Conservation (phyloP, 179 eudicot species). For the Beta lomatogona region DNA sequence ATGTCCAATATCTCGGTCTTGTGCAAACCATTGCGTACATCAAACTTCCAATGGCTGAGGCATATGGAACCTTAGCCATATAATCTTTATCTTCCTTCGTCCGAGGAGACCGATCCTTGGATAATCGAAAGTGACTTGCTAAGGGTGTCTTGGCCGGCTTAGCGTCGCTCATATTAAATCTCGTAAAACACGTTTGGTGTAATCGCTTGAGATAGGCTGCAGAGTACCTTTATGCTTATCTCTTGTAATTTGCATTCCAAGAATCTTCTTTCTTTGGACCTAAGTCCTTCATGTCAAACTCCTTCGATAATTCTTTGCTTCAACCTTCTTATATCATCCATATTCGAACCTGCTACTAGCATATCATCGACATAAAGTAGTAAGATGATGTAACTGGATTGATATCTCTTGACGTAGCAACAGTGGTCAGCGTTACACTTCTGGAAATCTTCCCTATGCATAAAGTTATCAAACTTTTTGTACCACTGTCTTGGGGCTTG, state of each 20-base stretch:
- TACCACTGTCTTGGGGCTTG: background rate
- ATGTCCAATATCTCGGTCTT: no score
- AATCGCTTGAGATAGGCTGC: background rate
- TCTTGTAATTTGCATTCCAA: conserved; percentile 2
- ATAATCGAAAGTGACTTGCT: conserved; percentile 3
- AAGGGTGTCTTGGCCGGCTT: background rate
- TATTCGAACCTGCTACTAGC: background rate
- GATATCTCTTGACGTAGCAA: conserved; percentile 7
- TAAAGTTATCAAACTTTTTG: background rate
- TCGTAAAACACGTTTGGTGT: background rate
- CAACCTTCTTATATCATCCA: conserved; percentile 8
- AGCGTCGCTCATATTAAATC: background rate
- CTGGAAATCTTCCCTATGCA: background rate
- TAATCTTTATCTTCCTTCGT: background rate
- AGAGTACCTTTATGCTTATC: background rate
- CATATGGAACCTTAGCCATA: background rate
- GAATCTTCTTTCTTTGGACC: conserved; percentile 6
- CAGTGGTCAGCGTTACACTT: background rate
- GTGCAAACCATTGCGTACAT: no score
- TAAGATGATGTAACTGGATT: conserved; percentile 9
- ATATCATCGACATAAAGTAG: background rate
- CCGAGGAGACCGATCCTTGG: background rate
- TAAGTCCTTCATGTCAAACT: background rate
- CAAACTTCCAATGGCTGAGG: no score
- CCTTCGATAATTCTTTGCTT: conserved; percentile 6